phyloP scores from a whole-genome alignment of 176 grass and related monocot genomes.

The Lolium perenne region DNA sequence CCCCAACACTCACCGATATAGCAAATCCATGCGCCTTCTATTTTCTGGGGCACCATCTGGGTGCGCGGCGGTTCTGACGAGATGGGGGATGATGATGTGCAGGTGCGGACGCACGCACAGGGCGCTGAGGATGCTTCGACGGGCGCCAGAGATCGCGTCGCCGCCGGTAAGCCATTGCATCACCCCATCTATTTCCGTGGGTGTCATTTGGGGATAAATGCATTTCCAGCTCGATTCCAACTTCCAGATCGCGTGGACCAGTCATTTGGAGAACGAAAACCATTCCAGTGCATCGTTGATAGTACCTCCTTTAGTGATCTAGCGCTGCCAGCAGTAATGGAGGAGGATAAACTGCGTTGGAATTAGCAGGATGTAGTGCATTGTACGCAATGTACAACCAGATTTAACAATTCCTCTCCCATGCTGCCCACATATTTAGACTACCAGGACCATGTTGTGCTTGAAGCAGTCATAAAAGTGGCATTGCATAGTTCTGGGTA shows the following conservation, averaged over 20 bases:
- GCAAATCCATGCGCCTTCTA: conserved; percentile 29
- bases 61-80: conserved; percentile 41
- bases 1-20: conserved; percentile 33
- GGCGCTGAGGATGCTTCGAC: conserved; percentile 22
- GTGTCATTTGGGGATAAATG: neutral
- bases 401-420: neutral
- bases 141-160: conserved; percentile 21
- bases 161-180: conserved; percentile 42
- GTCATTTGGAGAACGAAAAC: neutral
- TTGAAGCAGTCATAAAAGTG: neutral
- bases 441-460: neutral
- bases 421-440: neutral
- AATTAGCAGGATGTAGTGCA: neutral
- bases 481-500: neutral
- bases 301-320: neutral
- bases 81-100: conserved; percentile 52
- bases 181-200: no score
- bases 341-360: neutral
- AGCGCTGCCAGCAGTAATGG: no score
- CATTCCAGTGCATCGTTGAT: neutral
- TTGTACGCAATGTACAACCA: neutral
- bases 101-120: conserved; percentile 59
- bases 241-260: neutral
- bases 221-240: conserved; percentile 30
- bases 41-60: conserved; percentile 23